These are phyloP conservation scores for Gossypium schwendimanii DNA, from an alignment of 441 rosid genomes.

Conservation along the genomic window DNA sequence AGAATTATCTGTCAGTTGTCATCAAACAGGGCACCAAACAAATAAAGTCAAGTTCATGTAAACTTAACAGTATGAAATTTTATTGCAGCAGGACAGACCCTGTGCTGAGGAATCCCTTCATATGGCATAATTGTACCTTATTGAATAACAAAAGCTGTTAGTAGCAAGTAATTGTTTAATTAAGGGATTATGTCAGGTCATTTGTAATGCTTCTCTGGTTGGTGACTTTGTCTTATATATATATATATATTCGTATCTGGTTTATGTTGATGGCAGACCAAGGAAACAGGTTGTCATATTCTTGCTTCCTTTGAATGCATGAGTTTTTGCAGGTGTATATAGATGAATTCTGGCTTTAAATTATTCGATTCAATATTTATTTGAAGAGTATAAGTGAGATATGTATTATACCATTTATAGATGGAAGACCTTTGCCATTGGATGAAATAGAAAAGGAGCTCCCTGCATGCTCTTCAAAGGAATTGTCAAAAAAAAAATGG, in stretches of 20 bases:
- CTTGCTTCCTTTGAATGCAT: neutral
- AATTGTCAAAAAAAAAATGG: slow-evolving; percentile 61
- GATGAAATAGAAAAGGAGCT: slow-evolving; percentile 61
- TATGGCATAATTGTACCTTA: neutral
- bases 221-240: neutral
- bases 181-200: neutral
- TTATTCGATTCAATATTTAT: neutral
- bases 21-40: neutral
- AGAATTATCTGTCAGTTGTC: neutral
- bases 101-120: neutral
- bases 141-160: neutral
- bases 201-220: neutral
- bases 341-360: neutral
- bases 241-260: neutral
- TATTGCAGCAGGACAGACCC: neutral
- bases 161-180: neutral
- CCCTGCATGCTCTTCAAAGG: slow-evolving; percentile 58
- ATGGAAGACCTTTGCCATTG: slow-evolving; percentile 52
- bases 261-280: neutral
- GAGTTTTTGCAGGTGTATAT: neutral
- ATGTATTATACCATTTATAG: slow-evolving; percentile 20
- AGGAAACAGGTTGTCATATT: neutral
- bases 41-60: neutral
- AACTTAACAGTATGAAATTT: neutral
- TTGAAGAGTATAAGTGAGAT: neutral